Conservation (phyloP, 768 basidiomycete genomes). For the Pleurotus platypus region DNA sequence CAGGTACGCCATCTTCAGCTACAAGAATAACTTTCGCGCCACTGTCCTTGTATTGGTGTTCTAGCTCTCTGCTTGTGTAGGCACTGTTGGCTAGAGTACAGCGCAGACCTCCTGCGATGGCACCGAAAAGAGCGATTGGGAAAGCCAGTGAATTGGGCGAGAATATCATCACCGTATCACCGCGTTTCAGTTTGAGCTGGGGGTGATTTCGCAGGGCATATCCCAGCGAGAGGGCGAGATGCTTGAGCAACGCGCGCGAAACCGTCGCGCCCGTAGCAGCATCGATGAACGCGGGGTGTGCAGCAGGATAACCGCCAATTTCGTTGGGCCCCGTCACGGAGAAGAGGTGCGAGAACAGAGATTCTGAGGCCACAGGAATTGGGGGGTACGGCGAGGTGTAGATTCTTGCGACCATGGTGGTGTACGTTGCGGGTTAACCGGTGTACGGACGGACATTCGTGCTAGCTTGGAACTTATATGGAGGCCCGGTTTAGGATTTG, state of each 20-base stretch:
- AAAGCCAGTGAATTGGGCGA: slow-evolving; percentile 62
- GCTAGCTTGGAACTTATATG: no score
- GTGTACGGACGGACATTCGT: no score
- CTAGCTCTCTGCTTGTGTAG: slow-evolving; percentile 67
- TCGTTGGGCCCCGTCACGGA: slow-evolving; percentile 15
- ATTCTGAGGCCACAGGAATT: slow-evolving; percentile 33
- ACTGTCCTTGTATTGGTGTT: slow-evolving; percentile 69
- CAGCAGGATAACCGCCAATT: slow-evolving; percentile 31
- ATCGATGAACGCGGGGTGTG: slow-evolving; percentile 50
- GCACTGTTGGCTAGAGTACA: slow-evolving; percentile 72
- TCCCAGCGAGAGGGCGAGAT: slow-evolving; percentile 41
- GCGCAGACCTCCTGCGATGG: slow-evolving; percentile 63
- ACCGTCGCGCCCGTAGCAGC: slow-evolving; percentile 41
- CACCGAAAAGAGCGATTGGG: slow-evolving; percentile 45
- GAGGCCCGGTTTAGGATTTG: no score
- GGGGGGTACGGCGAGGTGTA: slow-evolving; percentile 43
- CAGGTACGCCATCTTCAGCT: slow-evolving; percentile 54
- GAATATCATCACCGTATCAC: slow-evolving; percentile 62
- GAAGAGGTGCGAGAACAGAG: slow-evolving; percentile 50
- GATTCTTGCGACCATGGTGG: slow-evolving; percentile 35
- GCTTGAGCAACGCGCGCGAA: slow-evolving; percentile 41
- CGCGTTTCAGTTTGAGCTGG: slow-evolving; percentile 29
- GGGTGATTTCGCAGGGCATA: slow-evolving; percentile 50
- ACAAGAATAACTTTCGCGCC: slow-evolving; percentile 60
- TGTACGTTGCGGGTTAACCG: not conserved